A percentile compares a stretch with the other conserved stretches of the same genome.
These are phyloP conservation scores for Cercospora citrullina DNA, from an alignment of 2,329 filamentous ascomycete species.

Conservation along the genomic window DNA sequence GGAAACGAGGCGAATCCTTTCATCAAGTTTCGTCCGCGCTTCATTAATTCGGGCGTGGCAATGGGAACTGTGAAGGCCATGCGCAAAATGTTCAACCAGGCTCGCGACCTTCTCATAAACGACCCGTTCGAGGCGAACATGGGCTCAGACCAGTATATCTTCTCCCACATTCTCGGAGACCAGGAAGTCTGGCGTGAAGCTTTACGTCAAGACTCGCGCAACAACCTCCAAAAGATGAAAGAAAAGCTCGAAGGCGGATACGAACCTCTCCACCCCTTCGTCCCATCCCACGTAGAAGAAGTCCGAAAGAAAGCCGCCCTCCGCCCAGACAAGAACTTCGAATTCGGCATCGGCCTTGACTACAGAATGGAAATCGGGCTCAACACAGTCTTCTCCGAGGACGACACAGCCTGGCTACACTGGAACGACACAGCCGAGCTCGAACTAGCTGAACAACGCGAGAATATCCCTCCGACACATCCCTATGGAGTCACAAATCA, in stretches of 20 bases:
- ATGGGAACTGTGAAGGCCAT: constrained; percentile 33
- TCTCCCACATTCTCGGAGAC: constrained; percentile 36
- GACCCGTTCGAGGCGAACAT: constrained; percentile 28
- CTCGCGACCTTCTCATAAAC: constrained; percentile 36
- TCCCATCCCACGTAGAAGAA: constrained; percentile 25
- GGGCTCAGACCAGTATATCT: constrained; percentile 42
- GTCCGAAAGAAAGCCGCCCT: constrained; percentile 33
- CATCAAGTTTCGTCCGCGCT: constrained; percentile 48
- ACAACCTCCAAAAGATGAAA: constrained; percentile 12
- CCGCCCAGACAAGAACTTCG: constrained; percentile 45
- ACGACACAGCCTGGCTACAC: constrained; percentile 32
- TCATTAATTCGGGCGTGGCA: constrained; percentile 33
- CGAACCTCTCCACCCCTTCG: constrained; percentile 20
- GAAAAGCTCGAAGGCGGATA: constrained; percentile 19
- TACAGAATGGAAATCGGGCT: constrained; percentile 32
- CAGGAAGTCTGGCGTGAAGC: constrained; percentile 37
- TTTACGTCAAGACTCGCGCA: constrained; percentile 42
- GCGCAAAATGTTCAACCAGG: constrained; percentile 32
- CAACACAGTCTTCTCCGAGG: constrained; percentile 32
- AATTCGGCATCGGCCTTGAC: constrained; percentile 38
- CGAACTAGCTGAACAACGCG: constrained; percentile 17
- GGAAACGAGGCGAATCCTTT: constrained; percentile 39
- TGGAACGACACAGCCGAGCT: constrained; percentile 25
- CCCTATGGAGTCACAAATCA: constrained; percentile 13
- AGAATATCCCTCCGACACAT: constrained; percentile 12